Evolutionary conservation across 306 rosid species (phyloP).

Genomic region (Fragaria nilgerrensis): DNA sequence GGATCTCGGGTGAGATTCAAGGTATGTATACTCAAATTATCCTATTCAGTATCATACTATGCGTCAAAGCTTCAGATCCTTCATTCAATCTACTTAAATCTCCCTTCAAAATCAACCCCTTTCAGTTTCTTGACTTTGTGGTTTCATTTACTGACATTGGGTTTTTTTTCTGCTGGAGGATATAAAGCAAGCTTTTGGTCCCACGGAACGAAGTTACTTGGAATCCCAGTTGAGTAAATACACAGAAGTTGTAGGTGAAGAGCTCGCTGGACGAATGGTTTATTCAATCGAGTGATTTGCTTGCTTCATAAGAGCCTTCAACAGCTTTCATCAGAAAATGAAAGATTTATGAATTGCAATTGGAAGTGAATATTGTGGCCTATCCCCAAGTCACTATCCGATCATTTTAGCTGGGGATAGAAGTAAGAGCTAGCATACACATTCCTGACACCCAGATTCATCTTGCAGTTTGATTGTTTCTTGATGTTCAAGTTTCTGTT

Average conservation of each 20-base stretch:
- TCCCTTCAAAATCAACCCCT: constrained; percentile 4
- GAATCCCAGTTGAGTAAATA: constrained; percentile 65
- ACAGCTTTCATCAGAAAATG: not conserved
- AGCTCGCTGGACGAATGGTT: constrained; percentile 65
- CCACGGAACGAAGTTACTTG: constrained; percentile 41
- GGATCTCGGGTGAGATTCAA: constrained; percentile 61
- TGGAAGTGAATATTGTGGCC: not conserved
- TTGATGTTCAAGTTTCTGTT: not conserved
- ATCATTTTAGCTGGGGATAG: not conserved
- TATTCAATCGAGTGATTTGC: constrained; percentile 44
- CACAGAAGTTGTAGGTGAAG: constrained; percentile 62
- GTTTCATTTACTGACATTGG: constrained; percentile 17
- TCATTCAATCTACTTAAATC: not conserved
- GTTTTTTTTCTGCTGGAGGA: constrained; percentile 48
- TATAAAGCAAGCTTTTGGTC: constrained; percentile 42
- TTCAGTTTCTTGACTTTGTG: not conserved
- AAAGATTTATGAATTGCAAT: not conserved
- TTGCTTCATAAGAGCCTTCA: not conserved
- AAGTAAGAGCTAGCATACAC: not conserved
- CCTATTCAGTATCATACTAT: not conserved
- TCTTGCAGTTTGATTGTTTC: not conserved
- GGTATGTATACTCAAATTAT: constrained; percentile 37
- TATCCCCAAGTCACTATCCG: not conserved
- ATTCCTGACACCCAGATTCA: not conserved
- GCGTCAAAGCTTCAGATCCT: not conserved